Base-by-base conservation (phyloP, 345 rosid species). In the Tarenaya hassleriana region DNA sequence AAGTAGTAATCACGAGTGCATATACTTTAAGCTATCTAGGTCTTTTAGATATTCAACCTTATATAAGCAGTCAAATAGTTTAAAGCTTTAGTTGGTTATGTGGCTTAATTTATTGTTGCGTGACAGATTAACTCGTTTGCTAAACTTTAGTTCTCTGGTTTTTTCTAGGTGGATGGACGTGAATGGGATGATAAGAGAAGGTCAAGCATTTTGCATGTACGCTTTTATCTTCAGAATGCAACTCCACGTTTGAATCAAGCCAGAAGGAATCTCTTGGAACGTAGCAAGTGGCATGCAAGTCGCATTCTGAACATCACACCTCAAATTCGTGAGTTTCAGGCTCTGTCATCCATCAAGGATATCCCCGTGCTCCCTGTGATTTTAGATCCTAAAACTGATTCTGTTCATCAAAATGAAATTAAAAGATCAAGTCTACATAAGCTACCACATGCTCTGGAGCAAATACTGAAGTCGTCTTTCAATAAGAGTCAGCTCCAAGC, bases 281-380 rank as follows among this genome's bases (percentile, higher is more conserved):
- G 96, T 48, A 91, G 96, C 64, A 89, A 87, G 77, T 91, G 98
- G 98, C 90, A 82, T 79, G 95, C 89, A 49, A 72, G 84, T 73
- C 81, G 81, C 17, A 76, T 91, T 45, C 75, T 91, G 88, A 84
- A 86, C 69, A 80, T 84, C 51, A 84, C 90, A 32, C 79, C 98
- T 51, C 96, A 91, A 73, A 78, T 87, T 62, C 79, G 98, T 50
- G 98, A 91, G 74, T 87, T 91, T 76, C 98, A 87, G 63, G 98
- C 87, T 58, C 53, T 91, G 65, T 82, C 98, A 55, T 76, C 84
- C 15, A 46, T 84, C 56, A 79, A 72, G 58, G 76, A 63, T 61
- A 82, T 87, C 48, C 96, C 98, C 18, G 47, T 91, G 39, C 78
- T 84, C 53, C 80, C 94, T 42, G 63, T 72, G 57, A 84, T 91